Evolutionary conservation across 2,329 filamentous ascomycete species (phyloP).

Genomic region (Cladophialophora psammophila): DNA sequence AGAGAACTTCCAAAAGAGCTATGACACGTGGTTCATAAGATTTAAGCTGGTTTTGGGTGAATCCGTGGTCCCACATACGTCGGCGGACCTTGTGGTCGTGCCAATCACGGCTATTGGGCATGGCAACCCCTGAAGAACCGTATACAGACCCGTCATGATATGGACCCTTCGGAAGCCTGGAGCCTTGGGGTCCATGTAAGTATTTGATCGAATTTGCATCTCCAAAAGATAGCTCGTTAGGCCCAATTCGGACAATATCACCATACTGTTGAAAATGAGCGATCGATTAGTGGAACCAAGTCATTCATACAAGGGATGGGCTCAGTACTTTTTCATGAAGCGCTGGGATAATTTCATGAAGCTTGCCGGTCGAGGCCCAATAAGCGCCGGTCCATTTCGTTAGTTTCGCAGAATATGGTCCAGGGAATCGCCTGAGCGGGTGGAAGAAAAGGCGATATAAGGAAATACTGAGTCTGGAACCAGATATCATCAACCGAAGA

Average conservation of each 20-base stretch:
- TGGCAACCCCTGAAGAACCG: background rate
- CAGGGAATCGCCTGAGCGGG: background rate
- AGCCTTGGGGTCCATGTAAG: conserved; percentile 71
- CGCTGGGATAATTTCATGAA: background rate
- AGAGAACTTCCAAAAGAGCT: conserved; percentile 2
- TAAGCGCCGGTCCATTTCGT: conserved; percentile 3
- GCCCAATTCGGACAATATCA: conserved; percentile 20
- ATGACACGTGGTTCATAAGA: conserved; percentile 53
- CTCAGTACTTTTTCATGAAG: conserved; percentile 7
- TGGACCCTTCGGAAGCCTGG: background rate
- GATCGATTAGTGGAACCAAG: background rate
- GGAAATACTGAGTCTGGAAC: background rate
- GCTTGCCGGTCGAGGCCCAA: background rate
- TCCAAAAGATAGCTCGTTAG: conserved; percentile 67
- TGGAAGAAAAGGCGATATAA: conserved; percentile 8
- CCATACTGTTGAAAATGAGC: background rate
- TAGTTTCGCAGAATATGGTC: background rate
- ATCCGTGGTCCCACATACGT: conserved; percentile 9
- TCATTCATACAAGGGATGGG: background rate
- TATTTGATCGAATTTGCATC: conserved; percentile 74
- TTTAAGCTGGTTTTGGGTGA: conserved; percentile 78
- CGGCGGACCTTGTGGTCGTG: conserved; percentile 9
- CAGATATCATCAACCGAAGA: background rate
- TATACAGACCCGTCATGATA: background rate
- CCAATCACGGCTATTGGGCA: background rate